phyloP scores from a whole-genome alignment of 805 yeast species.

The Nakazawaea molendinolei region DNA sequence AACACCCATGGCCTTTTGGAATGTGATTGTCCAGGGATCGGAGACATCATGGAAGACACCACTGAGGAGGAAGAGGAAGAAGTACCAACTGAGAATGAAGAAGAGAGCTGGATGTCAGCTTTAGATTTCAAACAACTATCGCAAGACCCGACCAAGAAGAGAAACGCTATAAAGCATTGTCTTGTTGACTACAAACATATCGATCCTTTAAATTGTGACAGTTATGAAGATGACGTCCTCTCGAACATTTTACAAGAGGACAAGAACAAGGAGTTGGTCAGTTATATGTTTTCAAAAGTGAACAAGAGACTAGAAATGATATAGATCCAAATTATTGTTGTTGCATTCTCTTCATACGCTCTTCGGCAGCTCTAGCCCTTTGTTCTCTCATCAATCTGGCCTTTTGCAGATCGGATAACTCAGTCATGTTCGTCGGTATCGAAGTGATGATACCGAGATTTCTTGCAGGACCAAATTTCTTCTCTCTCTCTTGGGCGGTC shows the following conservation, averaged over 20 bases:
- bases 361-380: slow-evolving; percentile 95
- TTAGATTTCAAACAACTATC: slow-evolving; percentile 31
- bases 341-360: slow-evolving; percentile 44
- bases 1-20: slow-evolving; percentile 75
- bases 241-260: slow-evolving; percentile 20
- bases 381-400: slow-evolving; percentile 85
- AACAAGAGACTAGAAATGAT: slow-evolving; percentile 16
- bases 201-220: slow-evolving; percentile 32
- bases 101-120: slow-evolving; percentile 50
- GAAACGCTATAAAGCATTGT: slow-evolving; percentile 47
- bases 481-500: slow-evolving; percentile 21
- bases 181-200: slow-evolving; percentile 58
- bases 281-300: slow-evolving; percentile 35
- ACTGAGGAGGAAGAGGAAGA: slow-evolving; percentile 19
- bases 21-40: slow-evolving; percentile 56
- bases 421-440: slow-evolving; percentile 17
- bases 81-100: slow-evolving; percentile 5
- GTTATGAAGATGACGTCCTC: slow-evolving; percentile 27
- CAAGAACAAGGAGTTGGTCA: slow-evolving; percentile 22
- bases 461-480: slow-evolving; percentile 32
- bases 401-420: slow-evolving; percentile 51
- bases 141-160: slow-evolving; percentile 27
- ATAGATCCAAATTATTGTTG: neutral
- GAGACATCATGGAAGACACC: slow-evolving; percentile 23
- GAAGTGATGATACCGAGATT: slow-evolving; percentile 18